Evolutionary conservation across 495 filamentous ascomycete genomes (phyloP).

Genomic region (Neurospora sp.): DNA sequence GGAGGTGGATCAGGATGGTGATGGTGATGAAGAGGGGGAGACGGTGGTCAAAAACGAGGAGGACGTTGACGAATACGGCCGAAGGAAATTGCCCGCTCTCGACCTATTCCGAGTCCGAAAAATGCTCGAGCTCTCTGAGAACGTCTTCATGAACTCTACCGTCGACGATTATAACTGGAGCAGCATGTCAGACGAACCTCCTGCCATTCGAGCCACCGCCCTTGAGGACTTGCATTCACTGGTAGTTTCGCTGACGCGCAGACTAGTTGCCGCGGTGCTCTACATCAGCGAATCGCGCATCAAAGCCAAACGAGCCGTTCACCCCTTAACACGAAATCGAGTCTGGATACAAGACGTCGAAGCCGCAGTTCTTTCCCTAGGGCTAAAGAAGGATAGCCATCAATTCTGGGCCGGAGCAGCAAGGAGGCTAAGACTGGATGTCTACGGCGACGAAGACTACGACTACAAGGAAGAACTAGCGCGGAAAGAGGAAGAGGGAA

Average conservation of each 20-base stretch:
- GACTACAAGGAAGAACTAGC: slow-evolving; percentile 12
- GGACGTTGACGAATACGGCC: slow-evolving; percentile 18
- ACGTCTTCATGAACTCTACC: slow-evolving; percentile 70
- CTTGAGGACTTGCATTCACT: slow-evolving; percentile 67
- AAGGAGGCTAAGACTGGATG: slow-evolving; percentile 47
- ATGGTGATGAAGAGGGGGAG: slow-evolving; percentile 8
- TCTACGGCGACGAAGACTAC: slow-evolving; percentile 33
- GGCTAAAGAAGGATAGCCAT: slow-evolving; percentile 30
- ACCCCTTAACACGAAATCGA: slow-evolving; percentile 18
- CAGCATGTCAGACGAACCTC: slow-evolving; percentile 38
- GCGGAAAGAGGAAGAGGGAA: neutral
- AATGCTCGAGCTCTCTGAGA: slow-evolving; percentile 56
- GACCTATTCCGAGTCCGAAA: slow-evolving; percentile 46
- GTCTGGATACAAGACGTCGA: slow-evolving; percentile 54
- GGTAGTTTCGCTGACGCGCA: slow-evolving; percentile 51
- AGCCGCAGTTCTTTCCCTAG: slow-evolving; percentile 51
- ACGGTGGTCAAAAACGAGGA: slow-evolving; percentile 12
- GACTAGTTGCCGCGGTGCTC: slow-evolving; percentile 56
- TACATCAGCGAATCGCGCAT: slow-evolving; percentile 53
- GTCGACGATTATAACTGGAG: slow-evolving; percentile 58
- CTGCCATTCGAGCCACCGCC: slow-evolving; percentile 56
- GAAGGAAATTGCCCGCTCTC: slow-evolving; percentile 33
- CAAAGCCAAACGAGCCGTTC: slow-evolving; percentile 29
- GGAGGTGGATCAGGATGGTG: neutral
- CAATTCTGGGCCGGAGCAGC: slow-evolving; percentile 53